Conservation (phyloP, 139 green algal species). For the Pleodorina starrii region DNA sequence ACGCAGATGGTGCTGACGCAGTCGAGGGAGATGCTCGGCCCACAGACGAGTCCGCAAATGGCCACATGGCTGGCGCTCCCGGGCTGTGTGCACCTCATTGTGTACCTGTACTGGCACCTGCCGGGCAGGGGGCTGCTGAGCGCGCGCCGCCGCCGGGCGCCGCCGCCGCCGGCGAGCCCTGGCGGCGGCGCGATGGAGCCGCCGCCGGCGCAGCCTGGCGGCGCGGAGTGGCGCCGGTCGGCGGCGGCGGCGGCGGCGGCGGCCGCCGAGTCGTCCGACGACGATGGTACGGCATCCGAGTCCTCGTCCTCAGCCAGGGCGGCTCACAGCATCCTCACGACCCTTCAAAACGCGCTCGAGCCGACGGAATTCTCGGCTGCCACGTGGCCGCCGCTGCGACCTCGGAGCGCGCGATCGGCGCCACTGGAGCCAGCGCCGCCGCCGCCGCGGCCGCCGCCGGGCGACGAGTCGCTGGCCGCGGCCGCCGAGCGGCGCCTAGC, state of each 20-base stretch:
- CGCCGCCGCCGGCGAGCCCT: not conserved
- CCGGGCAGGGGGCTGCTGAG: not conserved
- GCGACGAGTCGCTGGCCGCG: no score
- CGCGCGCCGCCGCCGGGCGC: not conserved
- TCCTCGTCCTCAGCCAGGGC: not conserved
- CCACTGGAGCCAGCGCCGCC: no score
- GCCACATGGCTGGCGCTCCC: conserved; percentile 11
- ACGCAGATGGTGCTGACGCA: conserved; percentile 9
- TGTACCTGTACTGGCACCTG: conserved; percentile 12
- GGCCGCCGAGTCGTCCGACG: not conserved
- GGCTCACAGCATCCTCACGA: not conserved
- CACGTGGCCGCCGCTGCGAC: not conserved
- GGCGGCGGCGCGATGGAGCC: not conserved
- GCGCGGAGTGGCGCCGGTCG: not conserved
- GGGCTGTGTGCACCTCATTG: conserved; percentile 14
- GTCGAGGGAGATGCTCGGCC: not conserved
- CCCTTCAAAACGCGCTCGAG: not conserved
- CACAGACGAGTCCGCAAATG: not conserved
- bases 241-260: not conserved
- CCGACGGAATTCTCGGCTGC: not conserved
- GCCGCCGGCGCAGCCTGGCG: not conserved
- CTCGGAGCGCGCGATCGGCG: not conserved
- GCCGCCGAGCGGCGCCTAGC: no score
- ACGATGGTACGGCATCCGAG: not conserved
- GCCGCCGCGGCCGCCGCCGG: not conserved